These are phyloP conservation scores for Boletus rubescentipes DNA, from an alignment of 768 basidiomycete species.

Conservation along the genomic window DNA sequence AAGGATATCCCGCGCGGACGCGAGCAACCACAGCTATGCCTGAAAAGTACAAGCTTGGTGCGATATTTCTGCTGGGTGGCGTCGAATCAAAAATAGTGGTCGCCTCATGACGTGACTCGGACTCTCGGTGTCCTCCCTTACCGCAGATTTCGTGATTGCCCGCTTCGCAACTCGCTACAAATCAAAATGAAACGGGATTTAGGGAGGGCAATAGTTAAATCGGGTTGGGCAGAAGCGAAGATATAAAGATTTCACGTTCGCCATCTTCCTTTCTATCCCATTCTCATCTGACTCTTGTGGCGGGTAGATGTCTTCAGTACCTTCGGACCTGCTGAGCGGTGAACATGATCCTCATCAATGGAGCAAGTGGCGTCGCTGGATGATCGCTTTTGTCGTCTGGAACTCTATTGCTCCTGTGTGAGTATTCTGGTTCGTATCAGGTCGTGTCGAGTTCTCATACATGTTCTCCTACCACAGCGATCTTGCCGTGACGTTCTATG, in stretches of 20 bases:
- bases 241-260: slow-evolving; percentile 16
- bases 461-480: slow-evolving; percentile 12
- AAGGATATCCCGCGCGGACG: neutral
- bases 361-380: slow-evolving; percentile 29
- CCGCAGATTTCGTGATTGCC: slow-evolving; percentile 24
- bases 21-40: neutral
- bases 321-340: slow-evolving; percentile 16
- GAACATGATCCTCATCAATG: slow-evolving; percentile 28
- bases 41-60: neutral
- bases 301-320: slow-evolving; percentile 19
- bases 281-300: neutral
- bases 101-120: neutral
- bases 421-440: neutral
- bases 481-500: slow-evolving; percentile 28
- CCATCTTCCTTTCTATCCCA: neutral
- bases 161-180: neutral
- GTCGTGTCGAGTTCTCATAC: neutral
- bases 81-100: slow-evolving; percentile 18
- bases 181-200: neutral
- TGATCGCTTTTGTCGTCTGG: slow-evolving; percentile 30
- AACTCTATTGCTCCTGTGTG: slow-evolving; percentile 32
- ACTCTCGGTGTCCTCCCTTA: neutral
- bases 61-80: neutral
- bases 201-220: neutral
- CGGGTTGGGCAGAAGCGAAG: neutral